These are phyloP conservation scores for Brettanomyces anomalus DNA, from an alignment of 805 yeast species.

Conservation along the genomic window DNA sequence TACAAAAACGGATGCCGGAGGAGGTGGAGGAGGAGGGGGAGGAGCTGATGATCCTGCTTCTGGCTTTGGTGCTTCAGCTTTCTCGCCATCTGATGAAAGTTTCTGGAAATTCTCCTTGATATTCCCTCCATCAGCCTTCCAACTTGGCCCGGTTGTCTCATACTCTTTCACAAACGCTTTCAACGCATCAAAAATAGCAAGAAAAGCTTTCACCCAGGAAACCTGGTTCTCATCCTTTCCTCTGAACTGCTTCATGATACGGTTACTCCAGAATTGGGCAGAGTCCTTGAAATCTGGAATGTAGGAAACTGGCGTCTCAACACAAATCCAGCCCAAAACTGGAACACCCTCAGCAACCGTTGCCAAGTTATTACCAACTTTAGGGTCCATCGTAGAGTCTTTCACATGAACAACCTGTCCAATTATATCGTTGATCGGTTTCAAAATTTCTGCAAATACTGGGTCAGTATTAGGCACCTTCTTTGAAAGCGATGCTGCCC, in stretches of 20 bases:
- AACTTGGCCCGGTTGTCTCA: constrained; percentile 78
- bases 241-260: constrained; percentile 77
- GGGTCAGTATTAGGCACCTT: constrained; percentile 57
- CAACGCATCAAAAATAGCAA: constrained; percentile 58
- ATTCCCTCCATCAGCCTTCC: constrained; percentile 58
- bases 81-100: not conserved
- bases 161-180: constrained; percentile 64
- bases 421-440: constrained; percentile 60
- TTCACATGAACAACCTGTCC: constrained; percentile 52
- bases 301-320: constrained; percentile 63
- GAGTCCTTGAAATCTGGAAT: constrained; percentile 83
- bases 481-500: constrained; percentile 48
- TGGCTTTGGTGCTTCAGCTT: constrained; percentile 7
- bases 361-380: constrained; percentile 61
- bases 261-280: constrained; percentile 89
- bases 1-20: constrained; percentile 67
- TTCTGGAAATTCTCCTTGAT: constrained; percentile 39
- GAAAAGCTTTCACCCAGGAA: constrained; percentile 72
- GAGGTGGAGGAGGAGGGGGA: constrained; percentile 70
- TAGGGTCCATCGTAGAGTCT: constrained; percentile 65
- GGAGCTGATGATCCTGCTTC: constrained; percentile 24
- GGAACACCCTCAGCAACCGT: constrained; percentile 86
- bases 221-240: constrained; percentile 60
- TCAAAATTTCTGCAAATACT: constrained; percentile 43
- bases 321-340: constrained; percentile 84